These are phyloP conservation scores for Phialocephala subalpina DNA, from an alignment of 2,329 filamentous ascomycete species.

Conservation along the genomic window DNA sequence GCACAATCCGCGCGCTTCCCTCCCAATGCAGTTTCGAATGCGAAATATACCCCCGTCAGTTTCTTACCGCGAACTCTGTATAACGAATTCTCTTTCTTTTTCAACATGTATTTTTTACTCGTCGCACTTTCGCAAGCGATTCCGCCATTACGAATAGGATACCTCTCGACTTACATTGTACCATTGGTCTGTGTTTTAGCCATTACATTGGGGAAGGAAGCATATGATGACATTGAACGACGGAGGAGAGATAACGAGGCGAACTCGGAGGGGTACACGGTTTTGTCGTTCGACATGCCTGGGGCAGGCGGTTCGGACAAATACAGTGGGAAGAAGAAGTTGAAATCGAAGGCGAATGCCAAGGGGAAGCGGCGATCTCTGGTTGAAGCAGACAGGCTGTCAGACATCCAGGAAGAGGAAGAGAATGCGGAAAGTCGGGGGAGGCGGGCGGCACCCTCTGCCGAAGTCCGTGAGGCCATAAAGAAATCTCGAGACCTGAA, in stretches of 20 bases:
- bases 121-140: slow-evolving; percentile 95
- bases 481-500: slow-evolving; percentile 89
- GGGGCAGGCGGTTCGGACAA: slow-evolving; percentile 44
- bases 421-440: slow-evolving; percentile 57
- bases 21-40: slow-evolving; percentile 91
- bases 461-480: slow-evolving; percentile 68
- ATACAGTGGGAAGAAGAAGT: slow-evolving; percentile 50
- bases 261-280: slow-evolving; percentile 88
- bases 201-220: slow-evolving; percentile 96
- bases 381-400: slow-evolving; percentile 55
- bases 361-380: slow-evolving; percentile 47
- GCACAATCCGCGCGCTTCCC: slow-evolving; percentile 80
- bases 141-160: slow-evolving; percentile 88
- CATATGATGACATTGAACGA: slow-evolving; percentile 88
- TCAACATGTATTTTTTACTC: slow-evolving; percentile 98
- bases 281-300: slow-evolving; percentile 75
- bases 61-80: slow-evolving; percentile 95
- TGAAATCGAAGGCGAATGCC: slow-evolving; percentile 55
- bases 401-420: slow-evolving; percentile 76
- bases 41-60: slow-evolving; percentile 95
- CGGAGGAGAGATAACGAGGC: slow-evolving; percentile 90
- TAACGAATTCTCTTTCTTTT: slow-evolving; percentile 99
- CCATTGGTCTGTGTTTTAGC: slow-evolving; percentile 90
- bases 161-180: slow-evolving; percentile 92
- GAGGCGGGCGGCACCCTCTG: slow-evolving; percentile 51